These are phyloP conservation scores for Gnaphalium uliginosum DNA, from an alignment of 129 eudicot genomes.

Conservation along the genomic window DNA sequence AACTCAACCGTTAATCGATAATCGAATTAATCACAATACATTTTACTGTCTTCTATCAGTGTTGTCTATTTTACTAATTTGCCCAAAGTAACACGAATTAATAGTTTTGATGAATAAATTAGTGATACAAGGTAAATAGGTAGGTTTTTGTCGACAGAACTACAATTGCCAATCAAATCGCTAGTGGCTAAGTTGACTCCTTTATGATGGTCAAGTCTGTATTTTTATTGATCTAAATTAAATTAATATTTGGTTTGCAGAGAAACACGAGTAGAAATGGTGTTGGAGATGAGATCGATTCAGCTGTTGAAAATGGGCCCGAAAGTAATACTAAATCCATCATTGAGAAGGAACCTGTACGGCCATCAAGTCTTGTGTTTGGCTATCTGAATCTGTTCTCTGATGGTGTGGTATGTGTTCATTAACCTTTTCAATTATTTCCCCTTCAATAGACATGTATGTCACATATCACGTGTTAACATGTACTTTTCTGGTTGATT, in stretches of 20 bases:
- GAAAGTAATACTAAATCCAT: slow-evolving; percentile 24
- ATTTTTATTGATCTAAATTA: neutral
- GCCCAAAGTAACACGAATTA: neutral
- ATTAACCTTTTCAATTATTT: neutral
- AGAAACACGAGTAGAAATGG: slow-evolving; percentile 44
- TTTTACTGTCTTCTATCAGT: neutral
- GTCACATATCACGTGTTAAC: neutral
- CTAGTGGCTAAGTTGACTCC: neutral
- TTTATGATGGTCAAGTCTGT: neutral
- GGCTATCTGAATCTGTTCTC: slow-evolving; percentile 96
- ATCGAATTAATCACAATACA: neutral
- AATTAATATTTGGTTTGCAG: slow-evolving; percentile 40
- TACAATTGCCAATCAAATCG: neutral
- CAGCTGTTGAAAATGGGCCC: slow-evolving; percentile 35
- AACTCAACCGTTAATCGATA: neutral
- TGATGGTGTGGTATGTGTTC: slow-evolving; percentile 84
- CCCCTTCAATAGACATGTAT: slow-evolving; percentile 6
- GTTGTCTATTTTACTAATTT: neutral
- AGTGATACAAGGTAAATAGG: neutral
- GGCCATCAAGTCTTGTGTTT: slow-evolving; percentile 83
- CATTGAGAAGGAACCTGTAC: slow-evolving; percentile 38
- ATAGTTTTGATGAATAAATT: neutral
- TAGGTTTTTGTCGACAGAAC: neutral
- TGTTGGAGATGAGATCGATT: slow-evolving; percentile 35
- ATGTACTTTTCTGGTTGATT: neutral